A percentile compares a stretch with the other conserved stretches of the same genome.
These are phyloP conservation scores for Urtica urens DNA, from an alignment of 306 rosid species.

Conservation along the genomic window DNA sequence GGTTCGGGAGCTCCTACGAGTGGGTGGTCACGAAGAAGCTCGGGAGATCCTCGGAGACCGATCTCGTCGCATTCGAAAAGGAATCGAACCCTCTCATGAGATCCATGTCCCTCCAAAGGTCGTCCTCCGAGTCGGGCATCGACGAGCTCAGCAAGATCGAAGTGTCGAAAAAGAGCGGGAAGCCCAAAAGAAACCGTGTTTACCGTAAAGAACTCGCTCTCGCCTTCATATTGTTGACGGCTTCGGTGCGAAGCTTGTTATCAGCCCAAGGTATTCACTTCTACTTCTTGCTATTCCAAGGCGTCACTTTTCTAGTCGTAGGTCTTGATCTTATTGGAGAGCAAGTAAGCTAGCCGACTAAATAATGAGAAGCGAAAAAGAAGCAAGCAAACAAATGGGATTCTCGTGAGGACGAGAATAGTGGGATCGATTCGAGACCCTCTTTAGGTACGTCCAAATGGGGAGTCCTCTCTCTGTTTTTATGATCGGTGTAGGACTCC, in stretches of 20 bases:
- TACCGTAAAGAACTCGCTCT: slow-evolving; percentile 90
- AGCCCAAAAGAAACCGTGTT: slow-evolving; percentile 62
- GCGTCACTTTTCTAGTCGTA: slow-evolving; percentile 80
- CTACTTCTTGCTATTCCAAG: slow-evolving; percentile 92
- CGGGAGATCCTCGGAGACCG: slow-evolving; percentile 93
- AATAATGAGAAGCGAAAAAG: slow-evolving; percentile 5
- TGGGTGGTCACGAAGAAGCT: slow-evolving; percentile 93
- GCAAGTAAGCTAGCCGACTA: slow-evolving; percentile 55
- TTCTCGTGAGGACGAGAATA: slow-evolving; percentile 5
- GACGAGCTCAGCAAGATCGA: slow-evolving; percentile 64
- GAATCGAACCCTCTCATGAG: slow-evolving; percentile 45
- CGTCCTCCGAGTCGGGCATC: slow-evolving; percentile 85
- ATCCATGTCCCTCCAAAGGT: slow-evolving; percentile 45
- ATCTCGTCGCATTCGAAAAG: slow-evolving; percentile 63
- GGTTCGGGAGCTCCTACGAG: slow-evolving; percentile 83
- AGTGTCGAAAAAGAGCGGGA: slow-evolving; percentile 49
- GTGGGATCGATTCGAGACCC: background rate
- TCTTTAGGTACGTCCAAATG: slow-evolving; percentile 10
- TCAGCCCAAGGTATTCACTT: slow-evolving; percentile 99
- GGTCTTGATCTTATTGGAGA: slow-evolving; percentile 97
- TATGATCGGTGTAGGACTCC: slow-evolving; percentile 25
- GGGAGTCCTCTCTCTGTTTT: slow-evolving; percentile 6
- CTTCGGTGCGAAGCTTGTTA: slow-evolving; percentile 80
- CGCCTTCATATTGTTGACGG: slow-evolving; percentile 72
- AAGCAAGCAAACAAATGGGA: slow-evolving; percentile 18